Evolutionary conservation across 306 rosid genomes (phyloP).

Genomic region (Amphicarpaea edgeworthii): DNA sequence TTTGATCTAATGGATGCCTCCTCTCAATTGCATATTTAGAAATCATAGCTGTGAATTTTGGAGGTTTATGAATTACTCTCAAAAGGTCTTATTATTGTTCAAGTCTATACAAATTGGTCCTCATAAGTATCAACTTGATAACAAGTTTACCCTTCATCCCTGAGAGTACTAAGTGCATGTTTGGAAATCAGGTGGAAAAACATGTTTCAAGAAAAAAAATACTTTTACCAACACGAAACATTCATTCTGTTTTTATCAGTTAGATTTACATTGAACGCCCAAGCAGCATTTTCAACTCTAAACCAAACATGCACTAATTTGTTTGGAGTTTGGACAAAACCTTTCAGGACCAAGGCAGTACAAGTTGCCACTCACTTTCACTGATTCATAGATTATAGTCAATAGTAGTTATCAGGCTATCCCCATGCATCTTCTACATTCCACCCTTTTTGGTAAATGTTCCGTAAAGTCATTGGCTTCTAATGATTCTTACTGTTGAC

Average conservation of each 20-base stretch:
- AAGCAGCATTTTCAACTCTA: too few species aligned
- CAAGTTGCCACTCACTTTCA: neutral
- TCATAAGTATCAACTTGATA: neutral
- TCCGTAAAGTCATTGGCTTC: neutral
- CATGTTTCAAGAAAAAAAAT: too few species aligned
- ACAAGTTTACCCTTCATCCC: neutral
- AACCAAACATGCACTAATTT: too few species aligned
- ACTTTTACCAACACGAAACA: too few species aligned
- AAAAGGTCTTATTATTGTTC: neutral
- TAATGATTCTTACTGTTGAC: constrained; percentile 5
- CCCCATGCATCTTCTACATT: neutral
- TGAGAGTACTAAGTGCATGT: neutral
- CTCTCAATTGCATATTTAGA: constrained; percentile 14
- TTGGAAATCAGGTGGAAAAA: too few species aligned
- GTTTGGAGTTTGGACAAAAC: neutral
- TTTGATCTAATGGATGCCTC: constrained; percentile 23
- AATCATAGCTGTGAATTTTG: constrained; percentile 15
- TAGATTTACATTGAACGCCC: too few species aligned
- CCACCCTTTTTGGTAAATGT: neutral
- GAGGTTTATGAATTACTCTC: constrained; percentile 39
- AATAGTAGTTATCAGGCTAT: neutral
- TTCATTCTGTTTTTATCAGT: too few species aligned
- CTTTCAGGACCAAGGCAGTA: neutral
- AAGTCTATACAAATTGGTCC: neutral
- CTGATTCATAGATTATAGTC: constrained; percentile 17